These are phyloP conservation scores for Porphyrellus cyaneotinctus DNA, from an alignment of 768 basidiomycete genomes.

Conservation along the genomic window DNA sequence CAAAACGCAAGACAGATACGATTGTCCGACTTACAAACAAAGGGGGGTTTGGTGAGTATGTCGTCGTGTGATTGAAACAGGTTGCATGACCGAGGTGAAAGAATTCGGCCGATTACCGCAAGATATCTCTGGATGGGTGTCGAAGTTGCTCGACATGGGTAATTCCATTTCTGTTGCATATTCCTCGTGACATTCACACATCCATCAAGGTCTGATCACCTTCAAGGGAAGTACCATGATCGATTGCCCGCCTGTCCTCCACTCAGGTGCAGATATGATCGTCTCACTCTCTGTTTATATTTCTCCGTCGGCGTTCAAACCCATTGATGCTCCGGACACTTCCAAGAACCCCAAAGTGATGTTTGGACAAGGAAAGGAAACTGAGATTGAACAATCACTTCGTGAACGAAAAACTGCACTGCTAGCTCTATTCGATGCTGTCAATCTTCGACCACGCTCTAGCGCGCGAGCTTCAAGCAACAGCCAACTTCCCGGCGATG, in stretches of 20 bases:
- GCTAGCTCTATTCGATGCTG: slow-evolving; percentile 64
- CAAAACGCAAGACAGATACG: slow-evolving; percentile 53
- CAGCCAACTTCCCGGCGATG: slow-evolving; percentile 28
- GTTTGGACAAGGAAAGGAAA: slow-evolving; percentile 79
- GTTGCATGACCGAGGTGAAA: slow-evolving; percentile 22
- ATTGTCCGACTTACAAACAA: slow-evolving; percentile 65
- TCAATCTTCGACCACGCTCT: slow-evolving; percentile 64
- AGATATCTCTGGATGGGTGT: slow-evolving; percentile 68
- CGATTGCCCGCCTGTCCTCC: slow-evolving; percentile 68
- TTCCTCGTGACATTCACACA: slow-evolving; percentile 5
- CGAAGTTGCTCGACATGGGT: slow-evolving; percentile 72
- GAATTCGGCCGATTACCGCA: slow-evolving; percentile 78
- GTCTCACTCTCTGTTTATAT: slow-evolving; percentile 74
- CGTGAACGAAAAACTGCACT: slow-evolving; percentile 77
- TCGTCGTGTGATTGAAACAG: background rate
- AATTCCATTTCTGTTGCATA: background rate
- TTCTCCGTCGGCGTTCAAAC: slow-evolving; percentile 61
- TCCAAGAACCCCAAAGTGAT: slow-evolving; percentile 32
- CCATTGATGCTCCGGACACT: slow-evolving; percentile 34
- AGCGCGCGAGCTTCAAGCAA: slow-evolving; percentile 35
- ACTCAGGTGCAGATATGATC: slow-evolving; percentile 74
- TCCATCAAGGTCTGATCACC: slow-evolving; percentile 52
- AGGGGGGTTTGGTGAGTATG: slow-evolving; percentile 57
- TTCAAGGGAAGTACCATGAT: slow-evolving; percentile 68
- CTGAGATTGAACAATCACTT: slow-evolving; percentile 69